These are phyloP conservation scores for Pyrenochaeta sp. DNA, from an alignment of 2,329 filamentous ascomycete genomes.

Conservation along the genomic window DNA sequence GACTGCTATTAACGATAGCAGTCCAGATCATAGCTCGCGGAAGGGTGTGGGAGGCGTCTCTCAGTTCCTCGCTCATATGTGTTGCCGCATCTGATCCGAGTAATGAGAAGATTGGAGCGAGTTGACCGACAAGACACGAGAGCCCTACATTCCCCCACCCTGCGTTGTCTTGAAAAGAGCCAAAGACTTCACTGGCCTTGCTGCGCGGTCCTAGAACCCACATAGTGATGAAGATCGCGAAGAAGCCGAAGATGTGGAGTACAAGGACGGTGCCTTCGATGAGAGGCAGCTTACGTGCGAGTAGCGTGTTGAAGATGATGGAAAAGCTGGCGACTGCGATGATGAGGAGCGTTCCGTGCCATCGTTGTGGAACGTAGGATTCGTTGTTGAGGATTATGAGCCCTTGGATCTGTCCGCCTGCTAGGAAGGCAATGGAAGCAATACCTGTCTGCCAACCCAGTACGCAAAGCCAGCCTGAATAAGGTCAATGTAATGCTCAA, in stretches of 20 bases:
- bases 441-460: conserved; percentile 52
- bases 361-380: conserved; percentile 50
- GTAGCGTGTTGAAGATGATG: conserved; percentile 55
- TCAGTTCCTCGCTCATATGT: conserved; percentile 45
- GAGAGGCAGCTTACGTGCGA: conserved; percentile 55
- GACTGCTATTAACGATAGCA: conserved; percentile 46
- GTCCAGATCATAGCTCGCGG: conserved; percentile 54
- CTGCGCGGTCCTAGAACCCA: conserved; percentile 40
- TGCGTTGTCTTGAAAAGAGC: conserved; percentile 33
- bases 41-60: conserved; percentile 43
- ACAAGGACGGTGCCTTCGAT: conserved; percentile 58
- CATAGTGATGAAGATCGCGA: conserved; percentile 54
- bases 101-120: conserved; percentile 31
- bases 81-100: conserved; percentile 40
- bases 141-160: conserved; percentile 37
- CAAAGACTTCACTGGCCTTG: conserved; percentile 31
- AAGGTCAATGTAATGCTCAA: neutral
- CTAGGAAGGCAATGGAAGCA: conserved; percentile 41
- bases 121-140: conserved; percentile 31
- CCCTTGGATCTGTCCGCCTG: conserved; percentile 42
- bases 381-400: conserved; percentile 50
- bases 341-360: conserved; percentile 61
- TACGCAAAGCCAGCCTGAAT: conserved; percentile 52
- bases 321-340: conserved; percentile 54
- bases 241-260: conserved; percentile 60